A percentile compares a stretch with the other conserved stretches of the same genome.
phyloP scores from a whole-genome alignment of 2,329 filamentous ascomycete genomes.

The Chrysosporium keratinophilum region DNA sequence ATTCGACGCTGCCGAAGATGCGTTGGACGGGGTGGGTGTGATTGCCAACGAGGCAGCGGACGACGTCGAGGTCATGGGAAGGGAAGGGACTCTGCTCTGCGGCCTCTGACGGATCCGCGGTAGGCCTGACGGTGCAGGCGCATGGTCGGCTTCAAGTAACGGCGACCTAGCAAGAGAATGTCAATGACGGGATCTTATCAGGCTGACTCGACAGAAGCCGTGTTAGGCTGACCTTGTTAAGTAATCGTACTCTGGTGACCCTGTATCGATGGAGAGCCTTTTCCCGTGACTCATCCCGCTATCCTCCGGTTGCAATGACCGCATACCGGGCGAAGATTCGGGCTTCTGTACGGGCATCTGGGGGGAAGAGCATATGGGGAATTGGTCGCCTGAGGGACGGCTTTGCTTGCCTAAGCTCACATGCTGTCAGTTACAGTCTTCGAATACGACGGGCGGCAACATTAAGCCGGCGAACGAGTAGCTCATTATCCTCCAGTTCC shows the following conservation, averaged over 20 bases:
- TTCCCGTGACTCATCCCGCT: constrained; percentile 50
- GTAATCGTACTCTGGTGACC: constrained; percentile 56
- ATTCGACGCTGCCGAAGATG: constrained; percentile 45
- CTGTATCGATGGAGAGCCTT: constrained; percentile 68
- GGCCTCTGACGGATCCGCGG: constrained; percentile 87
- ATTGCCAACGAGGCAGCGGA: constrained; percentile 54
- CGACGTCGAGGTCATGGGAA: constrained; percentile 53
- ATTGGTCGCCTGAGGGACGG: not conserved
- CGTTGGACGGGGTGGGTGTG: constrained; percentile 56
- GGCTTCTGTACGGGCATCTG: constrained; percentile 1
- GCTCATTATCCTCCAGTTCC: not conserved
- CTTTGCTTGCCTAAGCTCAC: constrained; percentile 2
- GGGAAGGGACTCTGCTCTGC: constrained; percentile 53
- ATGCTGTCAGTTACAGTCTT: constrained; percentile 4
- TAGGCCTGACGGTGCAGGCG: constrained; percentile 72
- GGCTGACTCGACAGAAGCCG: not conserved
- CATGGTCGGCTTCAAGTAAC: constrained; percentile 81
- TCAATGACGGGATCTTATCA: constrained; percentile 9
- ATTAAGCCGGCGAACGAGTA: not conserved
- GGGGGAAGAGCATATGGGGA: not conserved
- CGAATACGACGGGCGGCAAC: not conserved
- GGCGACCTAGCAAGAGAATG: constrained; percentile 51
- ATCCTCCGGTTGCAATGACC: constrained; percentile 37
- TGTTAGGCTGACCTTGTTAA: constrained; percentile 54
- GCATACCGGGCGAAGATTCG: not conserved